Evolutionary conservation across 2,329 filamentous ascomycete species (phyloP).

Genomic region (Pestalotiopsis sp.): DNA sequence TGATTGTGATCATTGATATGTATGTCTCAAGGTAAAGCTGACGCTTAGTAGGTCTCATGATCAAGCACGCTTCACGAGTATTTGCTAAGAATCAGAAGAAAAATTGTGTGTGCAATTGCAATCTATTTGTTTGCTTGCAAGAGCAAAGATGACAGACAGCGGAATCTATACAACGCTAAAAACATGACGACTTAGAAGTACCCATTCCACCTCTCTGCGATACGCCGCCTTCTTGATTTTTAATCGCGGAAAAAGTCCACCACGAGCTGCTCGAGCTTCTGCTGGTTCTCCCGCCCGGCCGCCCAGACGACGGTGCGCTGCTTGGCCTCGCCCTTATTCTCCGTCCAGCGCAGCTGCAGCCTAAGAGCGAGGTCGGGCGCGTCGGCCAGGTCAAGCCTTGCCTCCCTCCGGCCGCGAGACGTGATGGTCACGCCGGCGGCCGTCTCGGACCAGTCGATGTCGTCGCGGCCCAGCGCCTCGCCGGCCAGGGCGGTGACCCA

Average conservation of each 20-base stretch:
- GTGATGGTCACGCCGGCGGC: slow-evolving; percentile 25
- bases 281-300: not conserved
- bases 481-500: slow-evolving; percentile 20
- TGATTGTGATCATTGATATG: too few relatives aligned
- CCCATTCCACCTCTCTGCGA: not conserved
- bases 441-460: slow-evolving; percentile 27
- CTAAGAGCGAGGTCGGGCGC: not conserved
- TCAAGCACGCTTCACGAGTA: too few relatives aligned
- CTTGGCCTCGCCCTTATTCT: not conserved
- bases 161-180: not conserved
- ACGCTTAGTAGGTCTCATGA: too few relatives aligned
- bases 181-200: not conserved
- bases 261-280: slow-evolving; percentile 13
- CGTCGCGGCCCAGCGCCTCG: slow-evolving; percentile 19
- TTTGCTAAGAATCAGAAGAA: too few relatives aligned
- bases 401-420: slow-evolving; percentile 20
- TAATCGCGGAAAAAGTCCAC: slow-evolving; percentile 8
- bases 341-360: slow-evolving; percentile 1
- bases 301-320: not conserved
- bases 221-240: not conserved
- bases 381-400: slow-evolving; percentile 20
- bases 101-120: too few relatives aligned
- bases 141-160: too few relatives aligned
- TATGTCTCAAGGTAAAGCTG: too few relatives aligned
- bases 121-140: too few relatives aligned